phyloP scores from a whole-genome alignment of 2,329 filamentous ascomycete genomes.

The Beauveria rudraprayagi region DNA sequence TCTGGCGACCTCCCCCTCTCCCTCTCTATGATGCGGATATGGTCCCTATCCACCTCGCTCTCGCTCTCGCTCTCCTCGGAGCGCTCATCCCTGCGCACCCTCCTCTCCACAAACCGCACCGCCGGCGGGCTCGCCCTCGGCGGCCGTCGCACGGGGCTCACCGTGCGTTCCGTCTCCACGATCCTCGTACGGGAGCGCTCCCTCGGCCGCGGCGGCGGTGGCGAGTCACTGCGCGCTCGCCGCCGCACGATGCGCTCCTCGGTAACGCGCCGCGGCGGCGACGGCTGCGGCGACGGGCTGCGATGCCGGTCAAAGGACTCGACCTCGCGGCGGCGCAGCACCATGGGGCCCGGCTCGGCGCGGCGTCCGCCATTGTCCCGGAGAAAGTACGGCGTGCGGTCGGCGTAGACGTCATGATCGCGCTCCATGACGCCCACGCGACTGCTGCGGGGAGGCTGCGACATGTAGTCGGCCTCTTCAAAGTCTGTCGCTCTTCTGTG shows the following conservation, averaged over 20 bases:
- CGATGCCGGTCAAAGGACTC: constrained; percentile 45
- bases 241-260: constrained; percentile 37
- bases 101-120: constrained; percentile 21
- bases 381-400: constrained; percentile 42
- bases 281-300: constrained; percentile 28
- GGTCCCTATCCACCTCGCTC: constrained; percentile 32
- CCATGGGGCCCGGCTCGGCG: constrained; percentile 41
- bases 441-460: neutral
- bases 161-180: constrained; percentile 30
- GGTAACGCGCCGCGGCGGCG: constrained; percentile 24
- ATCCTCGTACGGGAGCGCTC: constrained; percentile 29
- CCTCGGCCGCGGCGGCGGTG: constrained; percentile 26
- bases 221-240: constrained; percentile 36
- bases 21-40: constrained; percentile 43
- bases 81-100: neutral
- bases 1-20: constrained; percentile 34
- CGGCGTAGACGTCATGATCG: constrained; percentile 22
- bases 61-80: neutral
- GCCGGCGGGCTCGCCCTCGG: constrained; percentile 18
- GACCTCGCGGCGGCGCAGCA: constrained; percentile 47
- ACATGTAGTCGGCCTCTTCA: constrained; percentile 27
- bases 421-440: constrained; percentile 27
- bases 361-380: constrained; percentile 39
- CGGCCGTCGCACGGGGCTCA: constrained; percentile 28
- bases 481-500: constrained; percentile 15